These are phyloP conservation scores for Kalanchoe fedtschenkoi DNA, from an alignment of 164 flowering plant genomes.

Conservation along the genomic window DNA sequence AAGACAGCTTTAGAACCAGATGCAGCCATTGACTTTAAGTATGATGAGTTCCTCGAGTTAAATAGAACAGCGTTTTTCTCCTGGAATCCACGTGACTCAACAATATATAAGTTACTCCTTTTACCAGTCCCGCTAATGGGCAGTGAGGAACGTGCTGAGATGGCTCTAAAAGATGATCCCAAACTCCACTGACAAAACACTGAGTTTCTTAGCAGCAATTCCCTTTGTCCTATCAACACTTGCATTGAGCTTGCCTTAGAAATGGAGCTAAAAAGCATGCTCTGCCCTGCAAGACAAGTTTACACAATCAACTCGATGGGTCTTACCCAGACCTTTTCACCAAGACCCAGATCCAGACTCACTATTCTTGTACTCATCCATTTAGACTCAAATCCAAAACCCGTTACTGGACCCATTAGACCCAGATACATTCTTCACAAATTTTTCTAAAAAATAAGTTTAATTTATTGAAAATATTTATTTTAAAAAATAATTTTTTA, in stretches of 20 bases:
- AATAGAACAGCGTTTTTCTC: background rate
- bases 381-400: no score
- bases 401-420: no score
- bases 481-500: no score
- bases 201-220: background rate
- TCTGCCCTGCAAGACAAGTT: background rate
- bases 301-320: no score
- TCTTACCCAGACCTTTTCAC: no score
- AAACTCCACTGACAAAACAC: background rate
- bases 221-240: slow-evolving; percentile 5
- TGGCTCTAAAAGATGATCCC: background rate
- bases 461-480: no score
- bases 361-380: no score
- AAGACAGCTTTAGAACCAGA: slow-evolving; percentile 35
- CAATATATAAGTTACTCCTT: background rate
- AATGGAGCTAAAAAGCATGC: background rate
- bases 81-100: background rate
- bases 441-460: no score
- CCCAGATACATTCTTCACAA: no score
- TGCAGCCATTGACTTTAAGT: slow-evolving; percentile 25
- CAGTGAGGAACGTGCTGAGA: background rate
- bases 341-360: no score
- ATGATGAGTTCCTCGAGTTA: background rate
- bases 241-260: background rate
- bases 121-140: background rate